Conservation (phyloP, 2,329 filamentous ascomycete species). For the Diaporthe australafricana region DNA sequence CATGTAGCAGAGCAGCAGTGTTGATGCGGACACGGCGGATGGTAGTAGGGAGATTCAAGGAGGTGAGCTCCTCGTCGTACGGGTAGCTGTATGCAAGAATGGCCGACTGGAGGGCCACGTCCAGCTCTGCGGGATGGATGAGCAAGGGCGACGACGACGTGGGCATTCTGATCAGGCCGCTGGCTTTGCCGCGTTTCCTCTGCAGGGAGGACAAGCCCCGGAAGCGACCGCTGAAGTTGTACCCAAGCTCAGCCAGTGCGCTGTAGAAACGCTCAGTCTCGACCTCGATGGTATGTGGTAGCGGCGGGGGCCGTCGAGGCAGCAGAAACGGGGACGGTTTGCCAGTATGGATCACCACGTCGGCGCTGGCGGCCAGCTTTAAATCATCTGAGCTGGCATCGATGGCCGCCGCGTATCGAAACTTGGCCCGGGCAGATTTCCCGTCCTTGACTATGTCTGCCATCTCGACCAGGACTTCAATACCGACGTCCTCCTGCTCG, state of each 20-base stretch:
- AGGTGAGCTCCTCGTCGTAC: not conserved
- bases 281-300: not conserved
- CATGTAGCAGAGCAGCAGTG: no score
- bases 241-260: conserved; percentile 27
- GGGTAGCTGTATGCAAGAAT: conserved; percentile 32
- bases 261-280: conserved; percentile 32
- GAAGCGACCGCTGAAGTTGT: conserved; percentile 29
- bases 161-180: not conserved
- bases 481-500: no score
- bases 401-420: no score
- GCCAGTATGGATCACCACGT: not conserved
- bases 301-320: not conserved
- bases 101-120: conserved; percentile 18
- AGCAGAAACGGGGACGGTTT: not conserved
- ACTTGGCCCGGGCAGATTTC: no score
- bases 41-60: no score
- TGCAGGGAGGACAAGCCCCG: not conserved
- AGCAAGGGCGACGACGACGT: no score
- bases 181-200: not conserved
- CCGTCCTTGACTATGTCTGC: no score
- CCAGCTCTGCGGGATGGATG: conserved; percentile 19
- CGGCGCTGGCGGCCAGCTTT: not conserved
- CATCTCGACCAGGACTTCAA: no score
- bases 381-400: no score
- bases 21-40: no score